Conservation (phyloP, 495 filamentous ascomycete species). For the Diplogelasinospora grovesii region DNA sequence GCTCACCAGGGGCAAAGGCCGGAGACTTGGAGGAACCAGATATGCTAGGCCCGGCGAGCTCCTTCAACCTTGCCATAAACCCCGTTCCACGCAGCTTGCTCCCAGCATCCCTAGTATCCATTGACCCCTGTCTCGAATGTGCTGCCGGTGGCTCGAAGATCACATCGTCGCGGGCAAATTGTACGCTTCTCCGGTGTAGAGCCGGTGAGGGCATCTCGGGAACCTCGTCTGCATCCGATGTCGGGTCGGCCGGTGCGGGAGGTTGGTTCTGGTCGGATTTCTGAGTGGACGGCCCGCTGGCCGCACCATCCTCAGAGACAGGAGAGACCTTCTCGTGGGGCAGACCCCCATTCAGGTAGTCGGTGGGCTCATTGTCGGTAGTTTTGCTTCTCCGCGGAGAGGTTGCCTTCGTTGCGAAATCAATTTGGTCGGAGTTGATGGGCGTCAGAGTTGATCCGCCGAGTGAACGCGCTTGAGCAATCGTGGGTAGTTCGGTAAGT, state of each 20-base stretch:
- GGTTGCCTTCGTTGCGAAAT: constrained; percentile 22
- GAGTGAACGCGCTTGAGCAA: constrained; percentile 20
- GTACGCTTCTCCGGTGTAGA: constrained; percentile 44
- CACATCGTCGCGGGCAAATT: constrained; percentile 52
- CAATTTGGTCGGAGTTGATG: constrained; percentile 24
- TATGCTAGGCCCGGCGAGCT: constrained; percentile 44
- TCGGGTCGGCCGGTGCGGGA: not conserved
- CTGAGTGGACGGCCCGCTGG: constrained; percentile 4
- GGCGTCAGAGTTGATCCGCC: constrained; percentile 12
- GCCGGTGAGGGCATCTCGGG: constrained; percentile 16
- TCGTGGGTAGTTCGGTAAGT: constrained; percentile 23
- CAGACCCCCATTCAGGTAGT: constrained; percentile 39
- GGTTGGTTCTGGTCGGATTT: constrained; percentile 8
- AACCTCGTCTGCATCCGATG: constrained; percentile 3
- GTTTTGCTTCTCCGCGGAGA: constrained; percentile 7
- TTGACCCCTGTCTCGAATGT: constrained; percentile 50
- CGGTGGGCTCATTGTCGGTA: constrained; percentile 23
- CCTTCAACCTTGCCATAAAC: constrained; percentile 62
- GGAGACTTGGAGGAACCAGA: constrained; percentile 35
- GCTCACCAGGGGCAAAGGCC: constrained; percentile 13
- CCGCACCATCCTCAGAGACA: constrained; percentile 2
- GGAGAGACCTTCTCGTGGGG: constrained; percentile 29
- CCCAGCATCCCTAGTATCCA: constrained; percentile 49
- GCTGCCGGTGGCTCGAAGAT: constrained; percentile 33
- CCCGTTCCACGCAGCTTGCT: constrained; percentile 52